These are phyloP conservation scores for Coniferiporia sulphurascens DNA, from an alignment of 1,284 basidiomycete genomes.

Conservation along the genomic window DNA sequence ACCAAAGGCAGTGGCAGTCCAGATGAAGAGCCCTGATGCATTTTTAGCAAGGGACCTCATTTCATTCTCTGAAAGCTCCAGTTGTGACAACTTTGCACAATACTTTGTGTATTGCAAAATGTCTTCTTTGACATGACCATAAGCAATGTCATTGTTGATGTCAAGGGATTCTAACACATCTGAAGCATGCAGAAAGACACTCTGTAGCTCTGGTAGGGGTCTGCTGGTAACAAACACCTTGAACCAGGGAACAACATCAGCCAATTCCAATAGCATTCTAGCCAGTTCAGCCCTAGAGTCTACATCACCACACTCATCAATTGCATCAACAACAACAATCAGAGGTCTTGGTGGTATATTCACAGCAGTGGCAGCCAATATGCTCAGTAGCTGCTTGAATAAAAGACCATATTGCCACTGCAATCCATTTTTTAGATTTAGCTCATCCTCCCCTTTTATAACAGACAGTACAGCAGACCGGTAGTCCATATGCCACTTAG, in stretches of 20 bases:
- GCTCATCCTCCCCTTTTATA: not conserved
- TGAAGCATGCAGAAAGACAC: not conserved
- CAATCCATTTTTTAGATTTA: not conserved
- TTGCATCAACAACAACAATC: slow-evolving; percentile 7
- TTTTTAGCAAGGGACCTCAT: not conserved
- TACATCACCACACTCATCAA: slow-evolving; percentile 1
- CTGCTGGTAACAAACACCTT: slow-evolving; percentile 1
- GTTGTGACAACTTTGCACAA: not conserved
- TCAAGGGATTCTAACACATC: not conserved
- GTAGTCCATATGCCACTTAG: not conserved
- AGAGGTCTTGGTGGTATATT: not conserved
- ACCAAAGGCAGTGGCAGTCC: not conserved
- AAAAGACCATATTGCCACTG: not conserved
- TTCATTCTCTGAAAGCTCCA: not conserved
- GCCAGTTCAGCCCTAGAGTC: not conserved
- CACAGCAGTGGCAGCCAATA: not conserved
- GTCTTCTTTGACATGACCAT: not conserved
- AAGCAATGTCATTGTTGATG: not conserved
- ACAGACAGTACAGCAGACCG: not conserved
- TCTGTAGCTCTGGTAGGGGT: not conserved
- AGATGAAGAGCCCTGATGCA: slow-evolving; percentile 1
- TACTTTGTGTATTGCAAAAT: not conserved
- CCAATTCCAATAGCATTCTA: not conserved
- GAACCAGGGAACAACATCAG: not conserved
- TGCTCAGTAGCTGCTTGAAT: not conserved